Evolutionary conservation across 208 protist genomes (phyloP).

Genomic region (Acanthamoeba healyi): DNA sequence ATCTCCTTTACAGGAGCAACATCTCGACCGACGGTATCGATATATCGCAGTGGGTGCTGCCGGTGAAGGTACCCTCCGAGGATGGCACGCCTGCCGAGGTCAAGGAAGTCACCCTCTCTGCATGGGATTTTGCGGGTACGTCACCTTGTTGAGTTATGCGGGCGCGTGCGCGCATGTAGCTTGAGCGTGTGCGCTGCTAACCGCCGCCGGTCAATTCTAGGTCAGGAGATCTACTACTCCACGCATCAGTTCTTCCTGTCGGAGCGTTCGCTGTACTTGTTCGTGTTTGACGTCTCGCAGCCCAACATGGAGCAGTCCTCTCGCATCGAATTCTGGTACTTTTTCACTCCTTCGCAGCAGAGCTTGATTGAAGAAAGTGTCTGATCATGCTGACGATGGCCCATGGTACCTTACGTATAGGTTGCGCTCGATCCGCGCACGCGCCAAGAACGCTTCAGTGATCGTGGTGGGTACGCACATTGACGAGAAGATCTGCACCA

Average conservation of each 20-base stretch:
- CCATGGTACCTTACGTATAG: too few relatives aligned
- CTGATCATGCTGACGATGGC: constrained; percentile 2
- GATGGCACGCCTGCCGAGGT: not conserved
- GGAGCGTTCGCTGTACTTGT: constrained; percentile 60
- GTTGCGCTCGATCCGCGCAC: constrained; percentile 38
- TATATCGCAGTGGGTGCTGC: constrained; percentile 14
- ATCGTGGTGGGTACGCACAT: constrained; percentile 69
- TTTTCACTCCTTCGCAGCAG: not conserved
- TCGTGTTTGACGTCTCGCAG: constrained; percentile 60
- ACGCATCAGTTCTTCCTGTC: constrained; percentile 74
- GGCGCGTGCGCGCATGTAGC: not conserved
- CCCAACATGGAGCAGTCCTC: constrained; percentile 7
- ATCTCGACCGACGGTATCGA: constrained; percentile 50
- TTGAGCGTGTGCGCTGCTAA: not conserved
- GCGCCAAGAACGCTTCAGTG: constrained; percentile 50
- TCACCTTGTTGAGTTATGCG: too few relatives aligned
- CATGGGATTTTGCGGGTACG: constrained; percentile 69
- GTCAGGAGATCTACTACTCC: constrained; percentile 70
- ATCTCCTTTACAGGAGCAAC: constrained; percentile 55
- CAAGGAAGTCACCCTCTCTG: constrained; percentile 38
- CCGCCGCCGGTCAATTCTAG: not conserved
- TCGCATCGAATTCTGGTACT: constrained; percentile 58
- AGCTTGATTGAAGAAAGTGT: not conserved
- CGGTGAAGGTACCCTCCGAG: not conserved
- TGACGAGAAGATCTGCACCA: constrained; percentile 51